Evolutionary conservation across 2,329 filamentous ascomycete genomes (phyloP).

Genomic region (Xylariaceae sp.): DNA sequence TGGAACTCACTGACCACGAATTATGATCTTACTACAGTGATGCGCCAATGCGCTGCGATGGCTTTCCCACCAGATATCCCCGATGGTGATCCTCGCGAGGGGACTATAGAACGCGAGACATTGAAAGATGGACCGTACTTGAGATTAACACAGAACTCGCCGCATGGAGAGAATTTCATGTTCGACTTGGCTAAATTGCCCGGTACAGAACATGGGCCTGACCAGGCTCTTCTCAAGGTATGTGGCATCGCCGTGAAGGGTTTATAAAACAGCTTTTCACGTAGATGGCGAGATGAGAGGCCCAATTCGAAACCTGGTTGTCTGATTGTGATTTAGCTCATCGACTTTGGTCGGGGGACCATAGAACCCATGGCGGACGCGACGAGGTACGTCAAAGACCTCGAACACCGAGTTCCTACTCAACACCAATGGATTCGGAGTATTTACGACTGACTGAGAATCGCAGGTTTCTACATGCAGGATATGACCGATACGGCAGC

Average conservation of each 20-base stretch:
- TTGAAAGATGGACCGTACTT: background rate
- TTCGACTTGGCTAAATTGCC: background rate
- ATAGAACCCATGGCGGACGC: background rate
- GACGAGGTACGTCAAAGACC: background rate
- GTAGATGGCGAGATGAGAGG: background rate
- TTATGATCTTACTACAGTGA: slow-evolving; percentile 2
- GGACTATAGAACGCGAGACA: background rate
- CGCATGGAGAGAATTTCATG: slow-evolving; percentile 11
- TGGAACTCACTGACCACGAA: background rate
- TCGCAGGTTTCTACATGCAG: background rate
- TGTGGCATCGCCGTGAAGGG: background rate
- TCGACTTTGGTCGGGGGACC: slow-evolving; percentile 10
- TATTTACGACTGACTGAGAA: background rate
- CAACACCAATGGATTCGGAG: background rate
- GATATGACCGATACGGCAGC: background rate
- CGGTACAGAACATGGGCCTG: slow-evolving; percentile 6
- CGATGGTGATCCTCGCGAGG: background rate
- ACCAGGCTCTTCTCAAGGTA: slow-evolving; percentile 9
- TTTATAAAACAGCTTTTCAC: background rate
- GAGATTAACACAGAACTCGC: slow-evolving; percentile 10
- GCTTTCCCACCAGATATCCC: slow-evolving; percentile 13
- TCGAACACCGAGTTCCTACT: background rate
- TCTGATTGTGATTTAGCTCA: slow-evolving; percentile 3
- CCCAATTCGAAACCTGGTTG: background rate
- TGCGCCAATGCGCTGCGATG: slow-evolving; percentile 17